Evolutionary conservation across 1,284 basidiomycete genomes (phyloP).

Genomic region (Trichosporon sp.): DNA sequence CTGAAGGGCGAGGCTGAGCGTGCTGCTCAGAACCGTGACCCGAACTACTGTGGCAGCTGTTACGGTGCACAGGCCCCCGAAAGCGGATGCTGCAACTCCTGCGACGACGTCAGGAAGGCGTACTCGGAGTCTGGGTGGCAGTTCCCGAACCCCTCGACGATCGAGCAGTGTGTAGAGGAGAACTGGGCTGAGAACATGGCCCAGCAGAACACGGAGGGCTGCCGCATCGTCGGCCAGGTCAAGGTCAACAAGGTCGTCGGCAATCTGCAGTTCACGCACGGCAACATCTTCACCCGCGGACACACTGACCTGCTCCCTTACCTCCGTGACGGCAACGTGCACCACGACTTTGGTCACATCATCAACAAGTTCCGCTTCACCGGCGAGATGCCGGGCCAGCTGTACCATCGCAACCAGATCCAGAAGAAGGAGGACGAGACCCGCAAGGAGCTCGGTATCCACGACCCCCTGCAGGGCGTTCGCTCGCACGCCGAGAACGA

Average conservation of each 20-base stretch:
- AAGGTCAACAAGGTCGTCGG: constrained; percentile 91
- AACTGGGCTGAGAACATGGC: constrained; percentile 93
- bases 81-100: constrained; percentile 90
- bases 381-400: constrained; percentile 66
- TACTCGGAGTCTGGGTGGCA: constrained; percentile 95
- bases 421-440: constrained; percentile 69
- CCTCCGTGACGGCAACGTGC: constrained; percentile 73
- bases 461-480: constrained; percentile 78
- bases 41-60: constrained; percentile 90
- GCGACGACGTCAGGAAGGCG: constrained; percentile 89
- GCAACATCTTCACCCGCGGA: constrained; percentile 88
- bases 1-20: constrained; percentile 84
- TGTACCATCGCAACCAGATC: constrained; percentile 57
- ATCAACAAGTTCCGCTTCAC: constrained; percentile 82
- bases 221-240: constrained; percentile 86
- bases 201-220: constrained; percentile 91
- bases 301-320: constrained; percentile 87
- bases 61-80: constrained; percentile 85
- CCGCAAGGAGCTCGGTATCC: constrained; percentile 67
- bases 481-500: constrained; percentile 24
- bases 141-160: constrained; percentile 83
- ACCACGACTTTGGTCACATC: constrained; percentile 91
- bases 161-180: constrained; percentile 92
- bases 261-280: constrained; percentile 80
- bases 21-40: constrained; percentile 66